Evolutionary conservation across 2,329 filamentous ascomycete genomes (phyloP), one percentile per base, ranked within the genome.

Genomic region (Colletotrichum costaricense): DNA sequence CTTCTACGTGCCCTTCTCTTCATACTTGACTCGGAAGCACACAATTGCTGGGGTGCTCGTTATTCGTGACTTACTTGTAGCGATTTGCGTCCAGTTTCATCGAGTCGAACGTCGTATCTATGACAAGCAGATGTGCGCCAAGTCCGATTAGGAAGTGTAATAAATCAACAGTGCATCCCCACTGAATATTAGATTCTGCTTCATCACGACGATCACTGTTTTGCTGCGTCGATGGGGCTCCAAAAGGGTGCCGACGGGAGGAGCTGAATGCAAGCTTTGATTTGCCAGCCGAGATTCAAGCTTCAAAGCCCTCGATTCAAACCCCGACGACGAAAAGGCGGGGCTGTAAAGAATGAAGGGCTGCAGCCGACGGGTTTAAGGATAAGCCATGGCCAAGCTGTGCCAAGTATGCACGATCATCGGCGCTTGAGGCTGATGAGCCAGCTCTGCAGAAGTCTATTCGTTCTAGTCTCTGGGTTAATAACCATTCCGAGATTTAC

Each of bases 271-370:
- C 7, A 19, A 4, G 11, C 16, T 28, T 42, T 33, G 46, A 33
- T 35, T 38, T 33, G 55, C 12, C 26, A 57, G 42, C 16, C 30
- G 4, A 19, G 0, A 22, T 60, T 26, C 12, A 3, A 5, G 54
- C 30, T 67, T 63, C 46, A 67, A 62, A 52, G 33, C 46, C 69
- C 69, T 63, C 19, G 14, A 7, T 67, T 52, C 63, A 67, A n/a
- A 72, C 57, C 22, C 49, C 57, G 64, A 62, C 22, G 49, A 22
- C 22, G 35, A 22, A 14, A 11, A 19, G n/a, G 4, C 9, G 42
- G 9, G 14, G 4, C 6, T 16, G 26, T 4, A 9, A 6, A 4
- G 14, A 16, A 19, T 42, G 38, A 6, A 42, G 38, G 16, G 8
- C 16, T 30, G 26, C 26, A 19, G 19, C 55, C 5, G 16, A 30